Percentiles rank a stretch among this genome's conserved stretches.
phyloP scores from a whole-genome alignment of 2,329 filamentous ascomycete genomes.

The Pseudomassariella vexata region DNA sequence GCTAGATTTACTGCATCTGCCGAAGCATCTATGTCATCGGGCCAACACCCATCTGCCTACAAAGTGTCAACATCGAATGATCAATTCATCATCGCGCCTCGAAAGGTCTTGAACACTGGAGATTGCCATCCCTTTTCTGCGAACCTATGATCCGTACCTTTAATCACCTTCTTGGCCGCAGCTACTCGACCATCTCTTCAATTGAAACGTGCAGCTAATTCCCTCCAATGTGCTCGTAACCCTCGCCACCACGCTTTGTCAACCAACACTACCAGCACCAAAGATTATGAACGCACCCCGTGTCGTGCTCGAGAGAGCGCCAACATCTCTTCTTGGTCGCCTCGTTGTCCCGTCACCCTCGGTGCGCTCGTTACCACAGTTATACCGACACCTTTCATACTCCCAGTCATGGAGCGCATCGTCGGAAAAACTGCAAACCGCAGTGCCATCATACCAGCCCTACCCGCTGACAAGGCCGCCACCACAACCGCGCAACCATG shows the following conservation, averaged over 20 bases:
- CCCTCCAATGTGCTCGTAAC: slow-evolving; percentile 4
- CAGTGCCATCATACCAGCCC: slow-evolving; percentile 42
- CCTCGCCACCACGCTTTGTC: background rate
- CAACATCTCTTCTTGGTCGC: slow-evolving; percentile 16
- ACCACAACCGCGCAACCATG: slow-evolving; percentile 34
- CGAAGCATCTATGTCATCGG: slow-evolving; percentile 8
- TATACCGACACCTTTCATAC: slow-evolving; percentile 35
- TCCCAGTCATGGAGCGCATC: slow-evolving; percentile 19
- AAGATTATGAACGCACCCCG: slow-evolving; percentile 37
- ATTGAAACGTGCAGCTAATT: too few species aligned
- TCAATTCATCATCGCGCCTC: background rate
- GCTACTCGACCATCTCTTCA: too few species aligned
- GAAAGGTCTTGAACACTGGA: too few species aligned
- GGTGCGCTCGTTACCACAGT: slow-evolving; percentile 33
- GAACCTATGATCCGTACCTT: background rate
- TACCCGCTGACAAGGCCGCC: slow-evolving; percentile 40
- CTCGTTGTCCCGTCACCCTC: slow-evolving; percentile 29
- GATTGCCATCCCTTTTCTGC: too few species aligned
- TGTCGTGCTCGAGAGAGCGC: slow-evolving; percentile 25
- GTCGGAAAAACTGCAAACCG: slow-evolving; percentile 20
- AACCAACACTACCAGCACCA: background rate
- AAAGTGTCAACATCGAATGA: slow-evolving; percentile 7
- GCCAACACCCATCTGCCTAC: slow-evolving; percentile 5
- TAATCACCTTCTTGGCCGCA: too few species aligned
- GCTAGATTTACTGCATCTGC: too few species aligned